Base-by-base conservation (phyloP, 768 basidiomycete species). In the Lepiota subincarnata region DNA sequence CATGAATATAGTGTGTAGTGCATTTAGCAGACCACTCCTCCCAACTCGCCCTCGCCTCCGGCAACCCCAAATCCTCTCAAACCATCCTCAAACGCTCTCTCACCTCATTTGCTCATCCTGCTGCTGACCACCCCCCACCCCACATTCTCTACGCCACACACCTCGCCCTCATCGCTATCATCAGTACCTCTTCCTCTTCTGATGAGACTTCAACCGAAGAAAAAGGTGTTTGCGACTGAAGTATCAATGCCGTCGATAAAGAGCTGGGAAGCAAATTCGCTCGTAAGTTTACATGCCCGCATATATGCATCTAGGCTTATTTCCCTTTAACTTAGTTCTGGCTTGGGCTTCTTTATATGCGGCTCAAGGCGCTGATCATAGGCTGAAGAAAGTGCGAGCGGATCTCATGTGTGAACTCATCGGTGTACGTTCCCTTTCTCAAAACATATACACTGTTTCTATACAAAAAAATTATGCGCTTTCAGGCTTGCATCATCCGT, bases 381-480 rank as follows among this genome's bases (percentile, higher is more conserved):
- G 75, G 31, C 71, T 87, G 55, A 71, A 76, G n/a, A 78, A 75
- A 48, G 77, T 91, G 40, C 84, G 83, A 57, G 87, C 86, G 0
- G 88, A 91, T 58, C 63, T 90, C 55, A 62, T 87, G 37, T 85
- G 82, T 55, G 89, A 92, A 60, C 73, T 90, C 5, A 71, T 83
- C 14, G 79, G 79, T 5, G 88, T 89, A 65, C 36, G 77, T 60
- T 59, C 11, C 24, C 31, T 26, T 2, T 43, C 37, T 49, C 1
- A 28, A 36, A n/a, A 36, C 24, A 24, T 24, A 24, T 24, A 24
- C 14, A 3, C 12, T 46, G 38, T 11, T 4, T 43, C 12, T 38
- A n/a, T n/a, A n/a, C n/a, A n/a, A 22, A 46, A 2, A 22, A 36
- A 37, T 12, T 22, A 14, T 26, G 16, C 28, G 34, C 51, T 48